A percentile compares a stretch with the other conserved stretches of the same genome.
Conservation (phyloP, 495 filamentous ascomycete species). For the Neurospora discreta region DNA sequence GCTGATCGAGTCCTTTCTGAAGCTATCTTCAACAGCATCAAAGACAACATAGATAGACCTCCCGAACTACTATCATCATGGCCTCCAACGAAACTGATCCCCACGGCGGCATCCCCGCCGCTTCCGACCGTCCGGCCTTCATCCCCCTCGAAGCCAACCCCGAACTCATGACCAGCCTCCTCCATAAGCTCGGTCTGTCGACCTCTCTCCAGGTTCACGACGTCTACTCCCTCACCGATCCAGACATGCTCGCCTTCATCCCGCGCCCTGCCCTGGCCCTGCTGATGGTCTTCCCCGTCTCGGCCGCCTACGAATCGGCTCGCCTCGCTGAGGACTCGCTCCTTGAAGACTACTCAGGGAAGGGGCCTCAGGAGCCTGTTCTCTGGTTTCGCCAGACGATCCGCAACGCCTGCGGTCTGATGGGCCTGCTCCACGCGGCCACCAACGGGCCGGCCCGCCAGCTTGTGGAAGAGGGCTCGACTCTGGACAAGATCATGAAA, state of each 20-base stretch:
- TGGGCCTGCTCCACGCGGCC: slow-evolving; percentile 66
- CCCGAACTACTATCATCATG: slow-evolving; percentile 14
- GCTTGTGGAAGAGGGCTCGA: slow-evolving; percentile 31
- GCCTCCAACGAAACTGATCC: slow-evolving; percentile 7
- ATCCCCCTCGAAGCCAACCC: slow-evolving; percentile 55
- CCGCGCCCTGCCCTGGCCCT: slow-evolving; percentile 75
- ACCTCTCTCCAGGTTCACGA: slow-evolving; percentile 60
- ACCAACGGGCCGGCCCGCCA: slow-evolving; percentile 40
- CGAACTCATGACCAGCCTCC: slow-evolving; percentile 64
- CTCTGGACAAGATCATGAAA: slow-evolving; percentile 30
- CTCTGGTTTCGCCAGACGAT: slow-evolving; percentile 86
- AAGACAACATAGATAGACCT: not conserved
- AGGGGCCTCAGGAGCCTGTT: slow-evolving; percentile 41
- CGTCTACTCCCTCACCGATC: slow-evolving; percentile 72
- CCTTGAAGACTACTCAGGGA: slow-evolving; percentile 29
- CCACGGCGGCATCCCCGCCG: slow-evolving; percentile 5
- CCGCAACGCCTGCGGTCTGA: slow-evolving; percentile 69
- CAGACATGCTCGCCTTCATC: slow-evolving; percentile 66
- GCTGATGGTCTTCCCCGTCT: slow-evolving; percentile 76
- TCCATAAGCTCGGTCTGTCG: slow-evolving; percentile 65
- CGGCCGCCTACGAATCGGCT: slow-evolving; percentile 54
- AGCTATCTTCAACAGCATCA: not conserved
- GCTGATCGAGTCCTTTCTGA: not conserved
- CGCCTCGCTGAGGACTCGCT: slow-evolving; percentile 54
- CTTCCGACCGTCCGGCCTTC: slow-evolving; percentile 28